Base-by-base conservation (phyloP, 805 yeast species). In the Torulaspora microellipsoides region DNA sequence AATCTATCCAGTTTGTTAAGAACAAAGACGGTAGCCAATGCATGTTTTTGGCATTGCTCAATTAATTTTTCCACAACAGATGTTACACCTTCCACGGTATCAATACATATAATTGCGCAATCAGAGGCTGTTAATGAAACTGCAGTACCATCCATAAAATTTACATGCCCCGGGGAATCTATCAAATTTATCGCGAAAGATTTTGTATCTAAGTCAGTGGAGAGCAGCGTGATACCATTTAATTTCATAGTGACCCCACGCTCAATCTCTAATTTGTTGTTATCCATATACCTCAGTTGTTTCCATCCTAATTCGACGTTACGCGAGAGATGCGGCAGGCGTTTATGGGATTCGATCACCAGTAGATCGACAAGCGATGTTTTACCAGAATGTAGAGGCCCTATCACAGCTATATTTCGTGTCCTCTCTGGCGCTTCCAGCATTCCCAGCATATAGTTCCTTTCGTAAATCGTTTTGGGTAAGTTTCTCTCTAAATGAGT, bases 131-230 rank as follows among this genome's bases (percentile, higher is more conserved):
- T 62, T 8, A 81, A 61, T 0, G 85, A 75, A 0, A 77, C 72
- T 0, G 78, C 72, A 3, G 78, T 65, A 53, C 93, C 97, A 58
- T 88, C 96, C 25, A 71, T 66, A 56, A 93, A 93, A 56, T 88
- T 82, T 0, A 77, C 75, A 63, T 93, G 98, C 0, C 99, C 99
- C 0, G 99, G 99, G 0, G 95, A 71, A 56, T 95, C 99, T 0
- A 88, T 51, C 0, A 90, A 48, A 55, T 84, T 86, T 15, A 81
- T 54, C 0, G 78, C 76, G 13, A 68, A 64, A 0, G 95, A 81
- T 48, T 75, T 77, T 1, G 71, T 76, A 12, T 65, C 65, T 25
- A 77, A 48, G 56, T 78, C 78, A 0, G 75, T 76, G 12, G 83
- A 60, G 6, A 90, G 59, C 8, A 86, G 52, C 0, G 91, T 68